Evolutionary conservation across 2,329 filamentous ascomycete species (phyloP), one percentile per base, ranked within the genome.

Genomic region (Tolypocladium cylindrosporum): DNA sequence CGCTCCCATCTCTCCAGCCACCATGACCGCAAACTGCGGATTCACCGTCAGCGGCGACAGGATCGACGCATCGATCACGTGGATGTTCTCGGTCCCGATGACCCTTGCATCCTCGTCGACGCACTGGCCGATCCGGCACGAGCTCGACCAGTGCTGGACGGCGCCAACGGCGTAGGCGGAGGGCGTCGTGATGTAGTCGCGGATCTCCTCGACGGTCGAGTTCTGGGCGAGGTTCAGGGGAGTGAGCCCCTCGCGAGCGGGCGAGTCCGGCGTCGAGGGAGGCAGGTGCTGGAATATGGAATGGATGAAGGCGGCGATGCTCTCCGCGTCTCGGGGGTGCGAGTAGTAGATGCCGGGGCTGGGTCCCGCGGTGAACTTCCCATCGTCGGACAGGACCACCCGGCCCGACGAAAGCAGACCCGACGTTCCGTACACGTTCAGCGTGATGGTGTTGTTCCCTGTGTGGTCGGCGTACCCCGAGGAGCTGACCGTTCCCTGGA

Each of bases 401-500:
- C 71, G 70, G 1, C 79, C 79, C 1, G 72, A 66, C 2, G 80
- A 82, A 7, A 74, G 72, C 27, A 82, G 70, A 1, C 80, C 80
- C 0, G 79, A 82, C 0, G 80, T 83, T 10, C 80, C 80, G 68
- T 83, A 83, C 5, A 83, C 67, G 65, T 83, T 83, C 24, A 83
- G 71, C 0, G 79, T 82, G 55, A 83, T 78, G 59, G 78, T 80
- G 59, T 77, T 71, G 55, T 72, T 71, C 40, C 65, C 63, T 1
- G 59, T 74, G 62, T 67, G 78, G 10, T 69, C 75, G 1, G 67
- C 65, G 45, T 70, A 74, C 3, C 80, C 80, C 0, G 76, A 68
- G 0, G 76, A 75, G 66, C 77, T 77, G 57, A 83, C 77, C 0
- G 79, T 83, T 8, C 79, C 80, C 61, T 83, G 80, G 27, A 81